Evolutionary conservation across 2,329 filamentous ascomycete species (phyloP), one percentile per base, ranked within the genome.

Genomic region (Grosmannia serpens): DNA sequence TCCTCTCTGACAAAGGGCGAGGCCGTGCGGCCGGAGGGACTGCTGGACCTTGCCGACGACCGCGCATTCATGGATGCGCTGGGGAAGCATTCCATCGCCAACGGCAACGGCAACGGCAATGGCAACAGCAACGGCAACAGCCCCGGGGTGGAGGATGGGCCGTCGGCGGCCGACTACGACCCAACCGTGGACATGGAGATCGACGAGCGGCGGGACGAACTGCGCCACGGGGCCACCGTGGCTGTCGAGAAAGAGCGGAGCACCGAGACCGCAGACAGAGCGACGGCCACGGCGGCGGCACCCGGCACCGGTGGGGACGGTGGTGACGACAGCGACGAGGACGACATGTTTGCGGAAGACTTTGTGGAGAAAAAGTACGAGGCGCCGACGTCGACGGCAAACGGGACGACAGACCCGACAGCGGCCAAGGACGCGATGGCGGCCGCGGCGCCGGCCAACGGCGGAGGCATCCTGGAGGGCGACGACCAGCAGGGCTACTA

Each of bases 401-500:
- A n/a, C 33, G 41, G 24, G 71, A 70, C 62, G 66, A 57, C 6
- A 67, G 31, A 22, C 4, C 10, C 33, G 29, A 24, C 69, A 29
- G 63, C 65, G 27, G 70, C 71, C 41, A 50, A 47, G 77, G 27
- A 71, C 74, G 57, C 71, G 20, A 35, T 33, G 26, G 47, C 47
- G 10, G 24, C 47, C 15, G 55, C 55, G 9, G 55, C 52, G 75
- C 71, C 22, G 8, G 41, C 41, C 41, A 84, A 71, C 74, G 86
- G 70, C 70, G 85, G 85, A 62, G 89, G 86, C 62, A 88, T 92
- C 70, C 82, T 96, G 56, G 92, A 97, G 67, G 92, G 95, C 60
- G 91, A 95, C 68, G 94, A 97, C 69, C 85, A 87, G 56, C 91
- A 99, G 67, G 94, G 92, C 7, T 97, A 97, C 70, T 99, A 97